Evolutionary conservation across 306 rosid species (phyloP), one percentile per base, ranked within the genome.

Genomic region (Vigna nakashimae): DNA sequence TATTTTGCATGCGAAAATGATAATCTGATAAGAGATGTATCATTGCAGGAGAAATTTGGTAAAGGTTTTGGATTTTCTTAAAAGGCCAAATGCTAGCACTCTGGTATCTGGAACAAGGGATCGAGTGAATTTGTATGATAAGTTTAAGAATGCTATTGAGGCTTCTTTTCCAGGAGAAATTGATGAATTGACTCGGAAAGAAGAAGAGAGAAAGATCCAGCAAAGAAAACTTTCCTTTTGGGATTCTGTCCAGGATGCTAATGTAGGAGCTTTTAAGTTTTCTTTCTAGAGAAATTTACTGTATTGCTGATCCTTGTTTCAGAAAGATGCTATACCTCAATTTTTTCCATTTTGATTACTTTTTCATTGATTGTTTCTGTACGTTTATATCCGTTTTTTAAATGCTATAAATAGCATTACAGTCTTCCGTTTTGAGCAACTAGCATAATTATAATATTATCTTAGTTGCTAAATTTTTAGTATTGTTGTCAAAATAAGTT

Each of bases 61-160:
- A 70, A 87, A 91, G 83, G 97, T 95, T 51, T 82, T 95, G 90
- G 92, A 92, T 76, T 95, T 95, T 86, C 98, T 90, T 4, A 84
- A 82, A 65, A 86, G 82, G 83, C 98, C 98, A 34, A 95, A 92
- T 79, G 98, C 98, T 3, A 84, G 91, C 82, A 80, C 78, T 20
- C 82, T 95, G 63, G 98, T 92, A 52, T 95, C 98, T 24, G 97
- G 98, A 79, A 92, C 98, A 16, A 89, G 83, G 83, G 98, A 95
- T 76, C 82, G 98, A 32, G 97, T 89, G 79, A 92, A 95, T 84
- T 83, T 95, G 87, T 77, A 89, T 15, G 95, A 87, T 22, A 95
- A 90, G 76, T 95, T 95, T 69, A 92, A 85, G 86, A 89, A 82
- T 56, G 89, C 93, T 5, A 89, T 89, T 3, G 98, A 91, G 73